A percentile compares a stretch with the other conserved stretches of the same genome.
Evolutionary conservation across 2,329 filamentous ascomycete species (phyloP).

Genomic region (Epichloe gansuensis): DNA sequence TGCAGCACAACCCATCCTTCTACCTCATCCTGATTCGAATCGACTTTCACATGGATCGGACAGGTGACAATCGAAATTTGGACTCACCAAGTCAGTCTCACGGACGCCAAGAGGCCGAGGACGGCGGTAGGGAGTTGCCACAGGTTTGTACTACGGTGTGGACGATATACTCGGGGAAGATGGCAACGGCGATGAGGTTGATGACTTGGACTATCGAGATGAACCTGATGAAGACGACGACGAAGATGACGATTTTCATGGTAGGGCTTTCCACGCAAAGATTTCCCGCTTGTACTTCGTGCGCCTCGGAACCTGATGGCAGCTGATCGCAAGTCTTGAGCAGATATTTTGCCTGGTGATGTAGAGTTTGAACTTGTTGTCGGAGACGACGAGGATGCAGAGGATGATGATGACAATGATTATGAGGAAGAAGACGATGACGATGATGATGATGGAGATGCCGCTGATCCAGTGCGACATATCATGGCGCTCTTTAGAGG

Average conservation of each 20-base stretch:
- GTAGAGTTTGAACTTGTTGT: slow-evolving; percentile 13
- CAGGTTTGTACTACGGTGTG: slow-evolving; percentile 8
- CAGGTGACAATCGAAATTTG: not conserved
- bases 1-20: not conserved
- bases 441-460: slow-evolving; percentile 11
- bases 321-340: not conserved
- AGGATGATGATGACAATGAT: slow-evolving; percentile 10
- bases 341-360: slow-evolving; percentile 4
- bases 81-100: not conserved
- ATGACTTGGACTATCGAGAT: slow-evolving; percentile 10
- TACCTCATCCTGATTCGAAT: too few species aligned
- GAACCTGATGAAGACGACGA: slow-evolving; percentile 12
- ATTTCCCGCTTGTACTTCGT: not conserved
- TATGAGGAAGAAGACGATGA: slow-evolving; percentile 16
- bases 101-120: not conserved
- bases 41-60: not conserved
- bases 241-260: slow-evolving; percentile 11
- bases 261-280: not conserved
- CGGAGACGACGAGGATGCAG: slow-evolving; percentile 11
- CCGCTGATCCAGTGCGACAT: slow-evolving; percentile 23
- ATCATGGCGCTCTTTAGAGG: slow-evolving; percentile 20
- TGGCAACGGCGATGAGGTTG: slow-evolving; percentile 6
- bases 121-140: slow-evolving; percentile 15
- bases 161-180: slow-evolving; percentile 4
- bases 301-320: not conserved